These are phyloP conservation scores for Cladophialophora bantiana DNA, from an alignment of 2,329 filamentous ascomycete genomes.

Conservation along the genomic window DNA sequence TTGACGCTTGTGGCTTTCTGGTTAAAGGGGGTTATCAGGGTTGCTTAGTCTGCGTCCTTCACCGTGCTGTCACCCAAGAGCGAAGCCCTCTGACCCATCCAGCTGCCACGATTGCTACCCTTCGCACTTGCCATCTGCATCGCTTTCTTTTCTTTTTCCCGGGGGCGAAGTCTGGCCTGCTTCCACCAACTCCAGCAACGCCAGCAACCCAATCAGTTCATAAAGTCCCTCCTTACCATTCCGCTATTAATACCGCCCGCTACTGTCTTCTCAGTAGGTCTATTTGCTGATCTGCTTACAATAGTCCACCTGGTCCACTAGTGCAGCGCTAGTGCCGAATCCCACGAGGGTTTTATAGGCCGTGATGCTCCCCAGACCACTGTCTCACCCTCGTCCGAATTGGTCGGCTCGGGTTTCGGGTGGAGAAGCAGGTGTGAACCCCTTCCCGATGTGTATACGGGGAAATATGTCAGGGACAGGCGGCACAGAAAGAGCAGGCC, in stretches of 20 bases:
- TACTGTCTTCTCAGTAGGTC: neutral
- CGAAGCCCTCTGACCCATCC: neutral
- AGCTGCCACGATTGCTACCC: neutral
- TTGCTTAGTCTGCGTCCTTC: slow-evolving; percentile 15
- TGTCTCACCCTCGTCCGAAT: slow-evolving; percentile 26
- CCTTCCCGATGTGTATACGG: slow-evolving; percentile 4
- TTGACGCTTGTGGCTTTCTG: slow-evolving; percentile 17
- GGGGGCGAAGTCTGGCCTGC: neutral
- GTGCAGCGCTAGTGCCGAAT: slow-evolving; percentile 11
- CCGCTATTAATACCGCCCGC: slow-evolving; percentile 9
- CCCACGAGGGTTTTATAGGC: slow-evolving; percentile 24
- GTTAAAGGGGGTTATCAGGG: slow-evolving; percentile 15
- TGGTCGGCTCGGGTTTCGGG: slow-evolving; percentile 13
- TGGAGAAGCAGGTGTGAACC: slow-evolving; percentile 8
- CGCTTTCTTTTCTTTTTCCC: neutral
- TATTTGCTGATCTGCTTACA: slow-evolving; percentile 20
- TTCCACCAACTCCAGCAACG: neutral
- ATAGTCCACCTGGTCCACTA: neutral
- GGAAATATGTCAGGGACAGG: neutral
- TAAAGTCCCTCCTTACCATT: neutral
- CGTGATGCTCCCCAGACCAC: slow-evolving; percentile 17
- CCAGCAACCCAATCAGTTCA: neutral
- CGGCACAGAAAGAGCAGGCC: neutral
- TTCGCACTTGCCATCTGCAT: neutral
- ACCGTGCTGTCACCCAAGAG: slow-evolving; percentile 13